A percentile compares a stretch with the other conserved stretches of the same genome.
These are phyloP conservation scores for Carex littledalei DNA, from an alignment of 176 grass and related monocot species.

Conservation along the genomic window DNA sequence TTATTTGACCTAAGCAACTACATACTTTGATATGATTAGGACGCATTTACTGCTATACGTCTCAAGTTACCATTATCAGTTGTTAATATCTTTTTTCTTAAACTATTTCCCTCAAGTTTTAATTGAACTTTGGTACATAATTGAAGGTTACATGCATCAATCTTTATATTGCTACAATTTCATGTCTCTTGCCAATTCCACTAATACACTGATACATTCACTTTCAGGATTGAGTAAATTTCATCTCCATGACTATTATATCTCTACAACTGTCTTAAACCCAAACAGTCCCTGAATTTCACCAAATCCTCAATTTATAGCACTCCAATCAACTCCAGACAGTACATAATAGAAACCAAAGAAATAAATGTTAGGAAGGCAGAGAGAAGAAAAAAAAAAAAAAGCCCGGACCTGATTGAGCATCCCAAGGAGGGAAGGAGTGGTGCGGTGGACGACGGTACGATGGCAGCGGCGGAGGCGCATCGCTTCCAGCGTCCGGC, in stretches of 20 bases:
- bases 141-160: background rate
- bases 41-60: background rate
- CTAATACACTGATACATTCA: background rate
- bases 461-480: constrained; percentile 87
- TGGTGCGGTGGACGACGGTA: constrained; percentile 83
- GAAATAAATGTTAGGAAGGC: background rate
- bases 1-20: background rate
- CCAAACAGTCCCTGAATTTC: background rate
- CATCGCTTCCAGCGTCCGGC: constrained; percentile 96
- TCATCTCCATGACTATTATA: background rate
- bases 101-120: background rate
- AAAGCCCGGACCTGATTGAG: constrained; percentile 36
- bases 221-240: background rate
- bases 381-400: background rate
- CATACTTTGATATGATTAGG: background rate
- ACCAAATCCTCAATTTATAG: background rate
- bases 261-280: background rate
- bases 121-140: background rate
- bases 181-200: background rate
- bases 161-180: background rate
- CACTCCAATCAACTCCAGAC: background rate
- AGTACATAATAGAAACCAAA: background rate
- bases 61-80: background rate
- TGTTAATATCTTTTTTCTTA: background rate
- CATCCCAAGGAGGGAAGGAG: constrained; percentile 89